Evolutionary conservation across 108 stramenopile genomes (phyloP), one percentile per base, ranked within the genome.

Genomic region (Fragilaria crotonensis): DNA sequence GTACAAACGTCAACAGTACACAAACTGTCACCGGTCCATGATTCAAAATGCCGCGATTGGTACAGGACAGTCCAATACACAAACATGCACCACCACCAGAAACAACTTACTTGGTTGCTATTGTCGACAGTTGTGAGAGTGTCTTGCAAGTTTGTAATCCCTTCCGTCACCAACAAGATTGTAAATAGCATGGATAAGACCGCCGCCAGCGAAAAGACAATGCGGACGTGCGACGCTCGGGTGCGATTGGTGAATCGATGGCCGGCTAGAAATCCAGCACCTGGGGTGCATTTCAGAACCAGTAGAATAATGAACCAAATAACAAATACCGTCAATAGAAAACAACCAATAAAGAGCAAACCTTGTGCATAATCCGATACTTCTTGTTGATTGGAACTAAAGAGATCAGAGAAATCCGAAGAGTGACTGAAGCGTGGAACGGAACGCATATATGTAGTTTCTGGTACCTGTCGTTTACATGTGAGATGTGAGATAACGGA

Each of bases 351-450:
- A 46, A 73, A 71, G 4, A 78, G 18, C 23, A 70, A 0, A 20
- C 77, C 72, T n/a, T 59, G 2, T 1, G 47, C 21, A 36, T 73
- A 78, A 27, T 69, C 52, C 4, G 36, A 31, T 25, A 30, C 33
- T 23, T 66, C 58, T 3, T 59, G 54, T 3, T 48, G 22, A 25
- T 48, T 26, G 4, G 36, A 25, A 3, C 50, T 45, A 29, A 77
- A 67, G 3, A 77, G 54, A 30, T 45, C n/a, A 5, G 66, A 59
- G 48, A 77, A 64, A 22, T 77, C 76, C 49, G 33, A 31, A 17
- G 66, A 19, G 22, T 68, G 76, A 47, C 76, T 50, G 44, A 71
- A 77, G 46, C 76, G 32, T 25, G 76, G 76, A 45, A 71, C n/a
- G 3, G 1, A 9, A 30, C 50, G 61, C 45, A 73, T 56, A 2